phyloP scores from a whole-genome alignment of 768 basidiomycete species.

The Leucosporidium yakuticum region DNA sequence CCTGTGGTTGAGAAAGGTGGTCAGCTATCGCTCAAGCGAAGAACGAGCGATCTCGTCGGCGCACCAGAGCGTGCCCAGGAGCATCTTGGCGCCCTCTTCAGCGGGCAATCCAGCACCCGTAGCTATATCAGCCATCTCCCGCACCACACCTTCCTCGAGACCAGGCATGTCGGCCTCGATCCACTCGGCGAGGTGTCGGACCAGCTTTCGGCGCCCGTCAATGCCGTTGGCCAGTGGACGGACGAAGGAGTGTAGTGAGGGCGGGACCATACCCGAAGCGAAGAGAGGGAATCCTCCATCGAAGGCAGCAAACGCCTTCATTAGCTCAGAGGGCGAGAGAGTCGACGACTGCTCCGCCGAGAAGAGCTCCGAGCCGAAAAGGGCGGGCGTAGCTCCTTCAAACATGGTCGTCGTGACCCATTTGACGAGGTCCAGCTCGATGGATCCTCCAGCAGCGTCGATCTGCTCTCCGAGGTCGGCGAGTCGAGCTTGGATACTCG shows the following conservation, averaged over 20 bases:
- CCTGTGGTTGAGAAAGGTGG: constrained; percentile 12
- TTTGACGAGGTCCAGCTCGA: constrained; percentile 4
- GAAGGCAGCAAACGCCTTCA: constrained; percentile 20
- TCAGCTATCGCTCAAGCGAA: too few species aligned
- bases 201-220: neutral
- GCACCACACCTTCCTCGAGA: constrained; percentile 25
- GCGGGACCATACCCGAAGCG: constrained; percentile 24
- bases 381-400: constrained; percentile 2
- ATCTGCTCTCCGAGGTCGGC: constrained; percentile 9
- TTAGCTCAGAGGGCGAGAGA: constrained; percentile 6
- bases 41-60: too few species aligned
- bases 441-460: constrained; percentile 1
- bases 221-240: constrained; percentile 12
- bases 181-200: constrained; percentile 10
- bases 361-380: constrained; percentile 17
- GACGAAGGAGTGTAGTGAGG: neutral
- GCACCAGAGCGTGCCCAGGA: neutral
- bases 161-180: constrained; percentile 22
- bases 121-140: constrained; percentile 20
- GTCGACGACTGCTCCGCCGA: neutral
- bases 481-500: neutral
- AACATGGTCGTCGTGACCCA: constrained; percentile 23
- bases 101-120: neutral
- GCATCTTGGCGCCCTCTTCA: constrained; percentile 7
- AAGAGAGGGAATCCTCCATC: constrained; percentile 32